Percentiles rank a stretch among this genome's conserved stretches.
These are phyloP conservation scores for Phialophora tarda DNA, from an alignment of 2,329 filamentous ascomycete species.

Conservation along the genomic window DNA sequence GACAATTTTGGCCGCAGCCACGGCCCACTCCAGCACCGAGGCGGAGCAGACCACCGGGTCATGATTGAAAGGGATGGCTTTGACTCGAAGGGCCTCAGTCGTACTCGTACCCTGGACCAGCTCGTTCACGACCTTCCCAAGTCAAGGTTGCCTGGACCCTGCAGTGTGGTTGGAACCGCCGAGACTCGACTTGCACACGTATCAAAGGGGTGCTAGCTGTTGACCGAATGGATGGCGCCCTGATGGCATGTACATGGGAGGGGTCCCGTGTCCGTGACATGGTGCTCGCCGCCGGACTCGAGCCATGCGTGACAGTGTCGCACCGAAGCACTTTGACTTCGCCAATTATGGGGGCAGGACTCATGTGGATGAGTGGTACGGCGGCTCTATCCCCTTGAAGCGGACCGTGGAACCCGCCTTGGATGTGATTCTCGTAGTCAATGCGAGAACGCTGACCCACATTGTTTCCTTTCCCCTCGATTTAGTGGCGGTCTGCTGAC, in stretches of 20 bases:
- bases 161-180: constrained; percentile 65
- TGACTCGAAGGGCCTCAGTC: constrained; percentile 51
- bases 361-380: constrained; percentile 65
- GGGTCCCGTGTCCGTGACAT: constrained; percentile 60
- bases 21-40: constrained; percentile 56
- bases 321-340: constrained; percentile 59
- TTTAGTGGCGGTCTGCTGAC: constrained; percentile 15
- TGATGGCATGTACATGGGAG: constrained; percentile 66
- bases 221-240: constrained; percentile 65
- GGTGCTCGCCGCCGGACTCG: constrained; percentile 54
- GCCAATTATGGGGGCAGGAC: constrained; percentile 59
- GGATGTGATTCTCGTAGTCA: constrained; percentile 56
- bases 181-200: constrained; percentile 65
- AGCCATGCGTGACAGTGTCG: constrained; percentile 40
- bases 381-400: constrained; percentile 59
- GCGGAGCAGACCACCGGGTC: constrained; percentile 48
- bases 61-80: constrained; percentile 59
- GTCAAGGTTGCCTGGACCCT: constrained; percentile 62
- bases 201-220: constrained; percentile 65
- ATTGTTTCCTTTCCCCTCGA: neutral
- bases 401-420: constrained; percentile 52
- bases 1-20: constrained; percentile 65
- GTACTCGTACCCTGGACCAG: constrained; percentile 57
- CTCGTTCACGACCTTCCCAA: constrained; percentile 57
- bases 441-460: constrained; percentile 44